Evolutionary conservation across 1,284 basidiomycete genomes (phyloP).

Genomic region (Coriolopsis trogii): DNA sequence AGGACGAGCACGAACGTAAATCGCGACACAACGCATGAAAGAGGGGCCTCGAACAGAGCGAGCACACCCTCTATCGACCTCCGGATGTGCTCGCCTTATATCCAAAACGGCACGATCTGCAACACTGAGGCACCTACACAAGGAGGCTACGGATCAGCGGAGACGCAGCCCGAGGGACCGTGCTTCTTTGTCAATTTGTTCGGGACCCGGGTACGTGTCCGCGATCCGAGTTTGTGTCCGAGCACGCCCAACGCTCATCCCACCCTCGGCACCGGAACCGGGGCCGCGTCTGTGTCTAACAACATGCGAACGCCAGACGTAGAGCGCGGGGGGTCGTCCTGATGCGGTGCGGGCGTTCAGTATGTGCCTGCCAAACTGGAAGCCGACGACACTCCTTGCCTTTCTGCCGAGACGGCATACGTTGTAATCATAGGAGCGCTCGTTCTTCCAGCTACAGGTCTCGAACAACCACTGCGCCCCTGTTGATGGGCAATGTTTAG

Average conservation of each 20-base stretch:
- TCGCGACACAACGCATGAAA: conserved; percentile 4
- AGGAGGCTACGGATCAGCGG: conserved; percentile 10
- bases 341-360: neutral
- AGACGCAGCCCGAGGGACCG: conserved; percentile 10
- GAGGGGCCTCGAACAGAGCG: conserved; percentile 5
- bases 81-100: conserved; percentile 14
- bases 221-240: conserved; percentile 12
- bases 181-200: no score
- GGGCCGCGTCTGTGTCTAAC: neutral
- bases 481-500: no score
- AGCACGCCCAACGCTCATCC: neutral
- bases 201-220: conserved; percentile 5
- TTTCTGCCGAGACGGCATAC: no score
- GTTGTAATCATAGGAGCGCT: no score
- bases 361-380: neutral
- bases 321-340: neutral
- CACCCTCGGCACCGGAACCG: neutral
- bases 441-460: no score
- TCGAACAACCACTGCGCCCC: no score
- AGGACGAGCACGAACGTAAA: conserved; percentile 20
- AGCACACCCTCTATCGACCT: neutral
- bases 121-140: conserved; percentile 4
- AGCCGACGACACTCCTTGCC: no score
- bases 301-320: neutral
- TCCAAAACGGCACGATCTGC: conserved; percentile 22